These are phyloP conservation scores for Chionographis japonica DNA, from an alignment of 106 monocot genomes.

Conservation along the genomic window DNA sequence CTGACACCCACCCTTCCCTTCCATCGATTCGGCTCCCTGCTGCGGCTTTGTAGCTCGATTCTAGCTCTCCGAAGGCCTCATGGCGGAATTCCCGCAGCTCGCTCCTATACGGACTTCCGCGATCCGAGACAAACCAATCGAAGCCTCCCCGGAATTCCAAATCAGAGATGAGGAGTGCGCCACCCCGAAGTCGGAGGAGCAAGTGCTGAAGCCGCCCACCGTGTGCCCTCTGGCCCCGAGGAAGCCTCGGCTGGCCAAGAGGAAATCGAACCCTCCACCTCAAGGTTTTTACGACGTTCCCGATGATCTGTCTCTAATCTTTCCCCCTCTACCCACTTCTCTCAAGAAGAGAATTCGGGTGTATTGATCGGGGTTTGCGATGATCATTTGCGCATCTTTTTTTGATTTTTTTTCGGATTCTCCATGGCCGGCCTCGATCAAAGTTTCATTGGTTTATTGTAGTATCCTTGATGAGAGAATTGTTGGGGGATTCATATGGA, in stretches of 20 bases:
- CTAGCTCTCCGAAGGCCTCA: not conserved
- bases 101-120: not conserved
- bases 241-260: slow-evolving; percentile 24
- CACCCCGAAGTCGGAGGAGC: slow-evolving; percentile 34
- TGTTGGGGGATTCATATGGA: no score
- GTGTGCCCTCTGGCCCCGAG: slow-evolving; percentile 36
- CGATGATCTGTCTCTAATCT: slow-evolving; percentile 32
- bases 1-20: not conserved
- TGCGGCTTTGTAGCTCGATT: no score
- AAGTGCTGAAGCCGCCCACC: slow-evolving; percentile 17
- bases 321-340: slow-evolving; percentile 15
- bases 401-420: no score
- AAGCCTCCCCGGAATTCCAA: no score
- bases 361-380: slow-evolving; percentile 5
- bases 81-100: not conserved
- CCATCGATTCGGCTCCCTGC: not conserved
- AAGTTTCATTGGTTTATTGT: no score
- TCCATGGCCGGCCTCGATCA: no score
- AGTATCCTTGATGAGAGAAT: no score
- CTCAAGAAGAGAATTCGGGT: slow-evolving; percentile 47
- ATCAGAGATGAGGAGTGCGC: slow-evolving; percentile 12
- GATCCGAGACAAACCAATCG: no score
- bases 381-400: no score
- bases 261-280: not conserved
- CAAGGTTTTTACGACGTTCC: slow-evolving; percentile 19